Percentiles rank a stretch among this genome's conserved stretches.
Conservation (phyloP, 495 filamentous ascomycete species). For the Aspergillus saccharolyticus region DNA sequence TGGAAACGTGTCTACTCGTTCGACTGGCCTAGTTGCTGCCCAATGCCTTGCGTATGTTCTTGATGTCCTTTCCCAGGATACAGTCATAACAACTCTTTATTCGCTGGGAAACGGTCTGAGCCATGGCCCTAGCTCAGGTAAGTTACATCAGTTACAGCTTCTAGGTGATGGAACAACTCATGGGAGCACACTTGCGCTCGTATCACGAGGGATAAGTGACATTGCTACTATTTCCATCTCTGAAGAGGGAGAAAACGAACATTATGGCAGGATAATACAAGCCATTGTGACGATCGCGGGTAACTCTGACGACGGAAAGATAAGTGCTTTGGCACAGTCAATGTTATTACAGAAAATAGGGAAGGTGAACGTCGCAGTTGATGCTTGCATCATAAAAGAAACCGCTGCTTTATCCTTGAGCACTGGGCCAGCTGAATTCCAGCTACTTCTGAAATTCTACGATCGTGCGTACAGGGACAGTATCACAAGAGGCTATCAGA, state of each 20-base stretch:
- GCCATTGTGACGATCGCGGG: conserved; percentile 84
- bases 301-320: conserved; percentile 78
- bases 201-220: conserved; percentile 58
- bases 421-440: conserved; percentile 72
- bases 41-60: conserved; percentile 75
- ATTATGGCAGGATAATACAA: conserved; percentile 77
- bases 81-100: conserved; percentile 90
- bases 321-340: conserved; percentile 88
- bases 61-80: conserved; percentile 78
- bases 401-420: conserved; percentile 69
- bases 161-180: conserved; percentile 22
- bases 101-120: conserved; percentile 89
- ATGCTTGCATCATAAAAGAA: conserved; percentile 78
- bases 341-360: conserved; percentile 93
- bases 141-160: conserved; percentile 25
- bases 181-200: conserved; percentile 26
- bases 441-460: conserved; percentile 78
- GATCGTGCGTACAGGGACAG: conserved; percentile 66
- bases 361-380: conserved; percentile 69
- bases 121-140: conserved; percentile 47
- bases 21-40: conserved; percentile 68
- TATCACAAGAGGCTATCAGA: conserved; percentile 56
- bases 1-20: conserved; percentile 54
- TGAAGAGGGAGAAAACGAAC: conserved; percentile 68
- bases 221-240: conserved; percentile 70